Conservation (phyloP, 306 rosid species). For the Crotalaria pallida region DNA sequence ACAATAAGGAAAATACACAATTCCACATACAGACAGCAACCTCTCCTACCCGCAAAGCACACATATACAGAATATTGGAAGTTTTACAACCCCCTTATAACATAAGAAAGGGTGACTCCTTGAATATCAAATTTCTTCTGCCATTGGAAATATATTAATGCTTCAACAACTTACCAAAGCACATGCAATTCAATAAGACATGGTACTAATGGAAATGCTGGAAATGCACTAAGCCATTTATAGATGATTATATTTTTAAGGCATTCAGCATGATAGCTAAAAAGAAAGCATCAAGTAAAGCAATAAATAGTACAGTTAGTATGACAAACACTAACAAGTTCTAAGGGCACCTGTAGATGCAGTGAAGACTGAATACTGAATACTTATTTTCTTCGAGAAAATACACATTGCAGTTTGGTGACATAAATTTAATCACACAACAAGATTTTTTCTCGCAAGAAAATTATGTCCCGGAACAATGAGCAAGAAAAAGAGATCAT, state of each 20-base stretch:
- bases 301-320: background rate
- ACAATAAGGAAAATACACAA: constrained; percentile 11
- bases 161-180: constrained; percentile 5
- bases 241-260: background rate
- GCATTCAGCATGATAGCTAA: background rate
- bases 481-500: background rate
- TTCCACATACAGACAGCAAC: constrained; percentile 6
- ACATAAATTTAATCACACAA: background rate
- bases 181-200: constrained; percentile 8
- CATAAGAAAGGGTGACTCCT: constrained; percentile 4
- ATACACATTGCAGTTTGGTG: background rate
- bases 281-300: background rate
- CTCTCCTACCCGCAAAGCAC: background rate
- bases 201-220: background rate
- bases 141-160: background rate
- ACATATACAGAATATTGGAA: background rate
- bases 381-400: background rate
- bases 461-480: background rate
- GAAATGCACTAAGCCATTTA: constrained; percentile 1
- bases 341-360: background rate
- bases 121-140: background rate
- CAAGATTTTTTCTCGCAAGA: background rate
- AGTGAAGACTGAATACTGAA: background rate
- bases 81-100: background rate
- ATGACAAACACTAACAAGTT: background rate